A percentile compares a stretch with the other conserved stretches of the same genome.
phyloP scores from a whole-genome alignment of 169 alveolate species.

The Perkinsus olseni region DNA sequence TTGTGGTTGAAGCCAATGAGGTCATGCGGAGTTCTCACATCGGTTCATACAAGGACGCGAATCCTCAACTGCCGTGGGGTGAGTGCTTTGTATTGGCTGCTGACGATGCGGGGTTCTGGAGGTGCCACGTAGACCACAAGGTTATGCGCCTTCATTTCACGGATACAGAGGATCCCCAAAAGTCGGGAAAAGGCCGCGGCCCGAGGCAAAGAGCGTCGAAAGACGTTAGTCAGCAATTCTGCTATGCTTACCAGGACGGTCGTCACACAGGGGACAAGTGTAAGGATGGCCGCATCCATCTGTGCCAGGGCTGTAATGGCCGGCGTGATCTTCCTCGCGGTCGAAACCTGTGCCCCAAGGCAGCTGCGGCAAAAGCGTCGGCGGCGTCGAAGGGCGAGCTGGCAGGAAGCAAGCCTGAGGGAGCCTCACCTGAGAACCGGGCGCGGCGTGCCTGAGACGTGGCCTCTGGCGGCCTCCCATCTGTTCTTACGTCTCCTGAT shows the following conservation, averaged over 20 bases:
- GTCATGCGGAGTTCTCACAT: background rate
- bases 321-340: background rate
- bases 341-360: background rate
- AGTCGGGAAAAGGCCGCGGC: background rate
- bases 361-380: background rate
- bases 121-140: background rate
- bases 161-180: background rate
- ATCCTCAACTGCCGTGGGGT: background rate
- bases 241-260: background rate
- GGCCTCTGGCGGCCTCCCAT: too few relatives aligned
- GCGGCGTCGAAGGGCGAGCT: background rate
- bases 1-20: background rate
- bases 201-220: background rate
- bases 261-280: background rate
- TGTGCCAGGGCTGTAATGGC: background rate
- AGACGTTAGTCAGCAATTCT: background rate
- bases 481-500: too few relatives aligned
- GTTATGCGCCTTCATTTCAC: background rate
- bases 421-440: background rate
- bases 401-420: too few relatives aligned
- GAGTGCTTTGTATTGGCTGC: background rate
- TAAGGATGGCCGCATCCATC: background rate
- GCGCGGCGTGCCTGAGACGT: background rate
- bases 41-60: background rate
- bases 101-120: background rate